Conservation (phyloP, 2,329 filamentous ascomycete species). For the Seiridium cupressi region DNA sequence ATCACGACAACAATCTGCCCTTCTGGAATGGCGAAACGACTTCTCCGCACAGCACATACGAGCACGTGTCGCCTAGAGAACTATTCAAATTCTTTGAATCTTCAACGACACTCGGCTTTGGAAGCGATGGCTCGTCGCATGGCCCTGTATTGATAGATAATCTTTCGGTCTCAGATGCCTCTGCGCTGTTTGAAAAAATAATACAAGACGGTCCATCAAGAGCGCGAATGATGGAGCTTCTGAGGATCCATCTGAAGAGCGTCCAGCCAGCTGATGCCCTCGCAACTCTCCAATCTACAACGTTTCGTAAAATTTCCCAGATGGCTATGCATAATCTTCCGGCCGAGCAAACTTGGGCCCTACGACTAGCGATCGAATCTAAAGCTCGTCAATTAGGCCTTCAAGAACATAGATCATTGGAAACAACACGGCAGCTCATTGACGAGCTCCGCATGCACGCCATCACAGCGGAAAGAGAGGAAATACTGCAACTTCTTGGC, state of each 20-base stretch:
- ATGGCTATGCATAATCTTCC: conserved; percentile 25
- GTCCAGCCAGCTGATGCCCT: neutral
- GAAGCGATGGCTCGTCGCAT: neutral
- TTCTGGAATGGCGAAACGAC: no score
- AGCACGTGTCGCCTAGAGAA: neutral
- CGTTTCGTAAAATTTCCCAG: conserved; percentile 22
- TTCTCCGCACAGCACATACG: no score
- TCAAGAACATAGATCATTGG: conserved; percentile 11
- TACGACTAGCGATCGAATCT: conserved; percentile 28
- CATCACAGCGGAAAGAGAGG: conserved; percentile 30
- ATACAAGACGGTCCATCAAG: conserved; percentile 22
- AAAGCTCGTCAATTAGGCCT: conserved; percentile 18
- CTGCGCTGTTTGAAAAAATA: conserved; percentile 11
- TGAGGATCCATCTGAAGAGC: conserved; percentile 19
- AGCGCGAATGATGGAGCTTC: conserved; percentile 20
- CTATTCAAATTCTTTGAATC: neutral
- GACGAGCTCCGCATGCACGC: conserved; percentile 38
- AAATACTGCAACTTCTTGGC: conserved; percentile 35
- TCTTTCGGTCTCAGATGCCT: neutral
- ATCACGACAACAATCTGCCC: no score
- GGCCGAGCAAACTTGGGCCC: conserved; percentile 29
- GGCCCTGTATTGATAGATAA: no score
- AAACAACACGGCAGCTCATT: conserved; percentile 26
- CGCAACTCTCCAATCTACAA: neutral
- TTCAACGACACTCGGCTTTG: conserved; percentile 5